Evolutionary conservation across 106 monocot species (phyloP), one percentile per base, ranked within the genome.

Genomic region (Dendrobium nobile): DNA sequence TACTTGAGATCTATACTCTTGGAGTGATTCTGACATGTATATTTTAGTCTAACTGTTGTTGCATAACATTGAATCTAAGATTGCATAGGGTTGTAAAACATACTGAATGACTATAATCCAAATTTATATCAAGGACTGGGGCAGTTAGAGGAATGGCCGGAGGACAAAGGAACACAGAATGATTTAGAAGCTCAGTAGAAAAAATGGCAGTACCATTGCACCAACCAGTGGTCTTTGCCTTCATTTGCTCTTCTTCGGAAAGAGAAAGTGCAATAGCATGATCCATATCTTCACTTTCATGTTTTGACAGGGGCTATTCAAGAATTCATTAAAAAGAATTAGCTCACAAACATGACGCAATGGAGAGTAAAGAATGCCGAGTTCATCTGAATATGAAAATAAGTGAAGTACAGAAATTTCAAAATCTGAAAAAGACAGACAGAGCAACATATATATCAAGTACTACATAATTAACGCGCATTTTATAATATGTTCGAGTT

Each of bases 241-340:
- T 92, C 79, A 64, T 79, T n/a, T 89, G 85, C 67, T 93, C 96
- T 84, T 90, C 93, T 81, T 92, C 96, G 54, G 84, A 88, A 40
- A 94, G 86, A 20, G 96, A 94, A 75, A 97, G 84, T 79, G 96
- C 92, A 77, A 94, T 94, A 67, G 96, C 93, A 79, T 68, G 91
- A 78, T 93, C 91, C 24, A 96, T 87, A 80, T 96, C 93, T 84
- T 92, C 92, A 37, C 37, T 37, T 78, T 88, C 91, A 88, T 44
- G 72, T 16, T 78, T 87, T 27, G 87, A 77, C 42, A 47, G 24
- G 28, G 6, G 54, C 86, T 90, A 80, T 16, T 77, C 70, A 54
- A 42, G 40, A 42, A 24, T 40, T 7, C 48, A 61, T 48, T 58
- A n/a, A 85, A 80, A 80, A 13, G 42, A 72, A 70, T 55, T 47